Percentiles rank a stretch among this genome's conserved stretches.
These are phyloP conservation scores for Saccharomyces hybrid DNA, from an alignment of 1,139 yeast genomes.

Conservation along the genomic window DNA sequence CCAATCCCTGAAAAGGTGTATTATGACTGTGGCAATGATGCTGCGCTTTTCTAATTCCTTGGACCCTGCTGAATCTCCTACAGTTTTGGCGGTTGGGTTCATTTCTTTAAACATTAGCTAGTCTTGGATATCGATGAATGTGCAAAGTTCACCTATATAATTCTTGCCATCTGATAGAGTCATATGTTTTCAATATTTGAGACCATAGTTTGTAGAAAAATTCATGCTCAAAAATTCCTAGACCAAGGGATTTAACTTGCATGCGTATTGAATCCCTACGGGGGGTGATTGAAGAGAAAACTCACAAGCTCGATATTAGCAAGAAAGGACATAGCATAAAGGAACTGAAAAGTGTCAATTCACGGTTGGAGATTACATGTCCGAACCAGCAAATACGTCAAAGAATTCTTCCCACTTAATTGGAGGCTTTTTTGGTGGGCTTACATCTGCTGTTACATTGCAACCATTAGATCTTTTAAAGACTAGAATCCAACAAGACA, in stretches of 20 bases:
- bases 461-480: slow-evolving; percentile 90
- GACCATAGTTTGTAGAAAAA: too few relatives aligned
- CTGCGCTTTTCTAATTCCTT: not conserved
- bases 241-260: not conserved
- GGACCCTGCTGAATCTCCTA: not conserved
- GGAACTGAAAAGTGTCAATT: not conserved
- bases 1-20: too few relatives aligned
- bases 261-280: not conserved
- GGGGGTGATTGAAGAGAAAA: not conserved
- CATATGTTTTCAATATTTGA: not conserved
- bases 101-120: not conserved
- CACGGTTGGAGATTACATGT: not conserved
- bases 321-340: not conserved
- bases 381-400: slow-evolving; percentile 6
- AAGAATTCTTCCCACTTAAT: slow-evolving; percentile 44
- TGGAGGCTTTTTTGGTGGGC: slow-evolving; percentile 85
- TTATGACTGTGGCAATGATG: too few relatives aligned
- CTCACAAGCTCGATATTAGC: not conserved
- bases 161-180: not conserved
- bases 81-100: not conserved
- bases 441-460: slow-evolving; percentile 68
- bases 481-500: slow-evolving; percentile 77
- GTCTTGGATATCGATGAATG: not conserved
- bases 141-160: not conserved
- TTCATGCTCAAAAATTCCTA: not conserved